A percentile compares a stretch with the other conserved stretches of the same genome.
These are phyloP conservation scores for cucumber (Cucumis sativus) DNA, from an alignment of 306 rosid species.

Conservation along the genomic window Cucumber_9930_V3 NC_026660.2:20361501-20362000, in stretches of 20 bases:
- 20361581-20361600: conserved; percentile 42
- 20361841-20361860: conserved; percentile 83
- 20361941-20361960: conserved; percentile 42
- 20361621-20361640: background rate
- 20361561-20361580: background rate
- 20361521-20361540: conserved; percentile 9
- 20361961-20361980: conserved; percentile 33
- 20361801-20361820: conserved; percentile 94
- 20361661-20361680: background rate
- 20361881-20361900: conserved; percentile 80
- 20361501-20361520: conserved; percentile 14
- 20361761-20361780: conserved; percentile 87
- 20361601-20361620: conserved; percentile 11
- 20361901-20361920: conserved; percentile 65
- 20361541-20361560: conserved; percentile 14
- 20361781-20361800: conserved; percentile 91
- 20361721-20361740: conserved; percentile 60
- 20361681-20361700: conserved; percentile 12
- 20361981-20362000: conserved; percentile 67
- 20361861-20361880: conserved; percentile 91
- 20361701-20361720: conserved; percentile 23
- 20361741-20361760: conserved; percentile 79
- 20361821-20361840: conserved; percentile 94
- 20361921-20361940: conserved; percentile 67
- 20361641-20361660: conserved; percentile 14